Evolutionary conservation across 768 basidiomycete species (phyloP).

Genomic region (Lactarius sanguifluus): DNA sequence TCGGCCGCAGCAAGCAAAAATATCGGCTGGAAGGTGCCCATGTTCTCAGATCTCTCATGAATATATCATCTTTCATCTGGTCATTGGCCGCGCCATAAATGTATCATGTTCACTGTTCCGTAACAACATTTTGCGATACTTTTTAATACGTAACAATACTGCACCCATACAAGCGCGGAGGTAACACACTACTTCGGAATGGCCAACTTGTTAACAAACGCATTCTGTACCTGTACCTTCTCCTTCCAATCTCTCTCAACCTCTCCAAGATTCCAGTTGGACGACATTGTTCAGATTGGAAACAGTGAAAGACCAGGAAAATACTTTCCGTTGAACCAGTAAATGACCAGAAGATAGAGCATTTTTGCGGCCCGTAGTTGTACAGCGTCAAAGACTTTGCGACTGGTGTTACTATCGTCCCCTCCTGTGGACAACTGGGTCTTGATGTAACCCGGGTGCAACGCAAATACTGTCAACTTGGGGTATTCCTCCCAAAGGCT

Average conservation of each 20-base stretch:
- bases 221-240: not conserved
- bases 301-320: too few species aligned
- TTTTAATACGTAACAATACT: too few species aligned
- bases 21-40: too few species aligned
- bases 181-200: conserved; percentile 5
- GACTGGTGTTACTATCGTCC: conserved; percentile 11
- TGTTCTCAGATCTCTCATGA: too few species aligned
- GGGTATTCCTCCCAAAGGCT: conserved; percentile 12
- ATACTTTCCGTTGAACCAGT: conserved; percentile 31
- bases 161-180: too few species aligned
- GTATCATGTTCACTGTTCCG: too few species aligned
- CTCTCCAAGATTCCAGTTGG: conserved; percentile 17
- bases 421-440: not conserved
- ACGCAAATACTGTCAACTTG: conserved; percentile 17
- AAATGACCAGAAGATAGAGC: conserved; percentile 30
- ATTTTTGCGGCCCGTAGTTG: conserved; percentile 31
- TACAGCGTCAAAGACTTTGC: conserved; percentile 23
- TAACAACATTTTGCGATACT: too few species aligned
- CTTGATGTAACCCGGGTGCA: conserved; percentile 16
- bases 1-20: too few species aligned
- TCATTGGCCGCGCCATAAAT: too few species aligned
- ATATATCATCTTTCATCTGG: too few species aligned
- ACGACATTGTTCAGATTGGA: not conserved
- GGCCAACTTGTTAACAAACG: conserved; percentile 11
- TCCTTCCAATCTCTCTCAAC: conserved; percentile 16